Evolutionary conservation across 192 early-diverging fungal genomes (phyloP).

Genomic region (Coemansia nantahalensis): DNA sequence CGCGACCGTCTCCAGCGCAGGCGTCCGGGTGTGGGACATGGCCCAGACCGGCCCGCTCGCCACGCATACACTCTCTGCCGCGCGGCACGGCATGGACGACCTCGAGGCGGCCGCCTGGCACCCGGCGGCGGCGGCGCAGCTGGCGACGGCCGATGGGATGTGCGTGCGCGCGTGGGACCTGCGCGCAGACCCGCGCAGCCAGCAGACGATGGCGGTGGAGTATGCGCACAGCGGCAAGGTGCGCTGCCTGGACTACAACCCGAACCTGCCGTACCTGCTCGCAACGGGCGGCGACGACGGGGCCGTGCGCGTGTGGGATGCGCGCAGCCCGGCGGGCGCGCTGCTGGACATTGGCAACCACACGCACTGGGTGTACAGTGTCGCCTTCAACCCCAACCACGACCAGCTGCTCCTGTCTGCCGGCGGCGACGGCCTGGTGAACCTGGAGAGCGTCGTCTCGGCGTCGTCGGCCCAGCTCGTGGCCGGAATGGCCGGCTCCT

Average conservation of each 20-base stretch:
- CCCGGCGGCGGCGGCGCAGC: conserved; percentile 9
- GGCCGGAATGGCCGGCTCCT: conserved; percentile 10
- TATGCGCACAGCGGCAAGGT: conserved; percentile 75
- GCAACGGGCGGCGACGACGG: conserved; percentile 89
- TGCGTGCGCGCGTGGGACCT: conserved; percentile 71
- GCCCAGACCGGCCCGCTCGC: background rate
- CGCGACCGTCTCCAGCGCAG: conserved; percentile 8
- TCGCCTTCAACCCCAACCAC: conserved; percentile 85
- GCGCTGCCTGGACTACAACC: conserved; percentile 80
- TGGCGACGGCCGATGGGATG: conserved; percentile 61
- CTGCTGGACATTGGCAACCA: conserved; percentile 75
- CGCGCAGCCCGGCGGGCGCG: conserved; percentile 55
- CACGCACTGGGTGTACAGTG: conserved; percentile 85
- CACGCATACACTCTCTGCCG: conserved; percentile 1
- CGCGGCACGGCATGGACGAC: conserved; percentile 18
- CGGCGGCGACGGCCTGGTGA: conserved; percentile 83
- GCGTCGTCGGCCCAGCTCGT: conserved; percentile 71
- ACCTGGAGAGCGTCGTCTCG: conserved; percentile 81
- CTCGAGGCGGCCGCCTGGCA: conserved; percentile 34
- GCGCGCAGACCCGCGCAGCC: conserved; percentile 38
- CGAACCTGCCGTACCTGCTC: conserved; percentile 80
- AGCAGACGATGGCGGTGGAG: conserved; percentile 18
- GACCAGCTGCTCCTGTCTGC: conserved; percentile 90
- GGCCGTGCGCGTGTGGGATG: conserved; percentile 86
- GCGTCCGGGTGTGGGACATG: conserved; percentile 21